phyloP scores from a whole-genome alignment of 164 flowering plant genomes.

The Stephania japonica region DNA sequence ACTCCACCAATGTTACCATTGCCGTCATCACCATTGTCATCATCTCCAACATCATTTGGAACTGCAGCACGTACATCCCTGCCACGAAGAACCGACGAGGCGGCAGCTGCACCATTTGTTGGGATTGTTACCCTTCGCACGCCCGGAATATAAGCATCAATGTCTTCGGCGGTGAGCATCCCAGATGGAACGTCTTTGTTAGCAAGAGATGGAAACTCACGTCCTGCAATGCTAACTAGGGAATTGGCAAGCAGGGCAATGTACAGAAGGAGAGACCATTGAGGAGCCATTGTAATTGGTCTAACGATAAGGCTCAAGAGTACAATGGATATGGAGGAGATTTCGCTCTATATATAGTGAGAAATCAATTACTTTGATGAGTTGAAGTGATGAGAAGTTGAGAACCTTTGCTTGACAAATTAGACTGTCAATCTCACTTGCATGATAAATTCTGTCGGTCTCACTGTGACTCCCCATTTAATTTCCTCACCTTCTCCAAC shows the following conservation, averaged over 20 bases:
- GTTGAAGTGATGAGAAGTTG: neutral
- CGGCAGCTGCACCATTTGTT: neutral
- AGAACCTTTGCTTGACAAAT: neutral
- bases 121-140: slow-evolving; percentile 6
- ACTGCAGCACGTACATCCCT: too few species aligned
- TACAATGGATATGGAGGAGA: neutral
- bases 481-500: slow-evolving; percentile 1
- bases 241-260: neutral
- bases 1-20: neutral
- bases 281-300: slow-evolving; percentile 1
- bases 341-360: neutral
- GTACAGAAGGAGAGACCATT: slow-evolving; percentile 1
- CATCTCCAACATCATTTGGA: neutral
- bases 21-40: neutral
- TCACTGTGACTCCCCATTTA: neutral
- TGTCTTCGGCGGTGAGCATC: neutral
- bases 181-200: neutral
- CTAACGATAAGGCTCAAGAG: neutral
- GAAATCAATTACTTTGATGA: neutral
- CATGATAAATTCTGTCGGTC: neutral
- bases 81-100: neutral
- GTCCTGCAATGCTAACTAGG: slow-evolving; percentile 2
- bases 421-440: neutral
- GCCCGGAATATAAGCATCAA: neutral
- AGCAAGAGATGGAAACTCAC: neutral